Percentiles rank a stretch among this genome's conserved stretches.
These are phyloP conservation scores for Phialophora tarda DNA, from an alignment of 2,329 filamentous ascomycete genomes.

Conservation along the genomic window DNA sequence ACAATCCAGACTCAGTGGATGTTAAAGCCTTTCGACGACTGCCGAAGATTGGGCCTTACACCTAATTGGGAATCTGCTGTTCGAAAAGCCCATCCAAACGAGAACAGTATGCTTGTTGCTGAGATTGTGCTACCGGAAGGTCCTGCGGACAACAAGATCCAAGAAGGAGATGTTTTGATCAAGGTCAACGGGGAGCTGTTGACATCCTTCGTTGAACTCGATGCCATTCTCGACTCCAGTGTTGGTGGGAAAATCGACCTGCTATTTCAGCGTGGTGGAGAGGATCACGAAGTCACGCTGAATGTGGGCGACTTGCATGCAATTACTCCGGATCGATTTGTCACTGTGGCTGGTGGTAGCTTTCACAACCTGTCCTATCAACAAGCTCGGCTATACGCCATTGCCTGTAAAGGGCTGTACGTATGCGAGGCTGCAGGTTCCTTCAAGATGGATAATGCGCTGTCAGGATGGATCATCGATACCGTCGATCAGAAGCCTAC, in stretches of 20 bases:
- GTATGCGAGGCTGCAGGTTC: conserved; percentile 94
- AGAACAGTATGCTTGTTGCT: conserved; percentile 95
- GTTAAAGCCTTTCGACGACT: conserved; percentile 97
- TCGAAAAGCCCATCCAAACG: conserved; percentile 81
- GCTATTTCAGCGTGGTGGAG: conserved; percentile 83
- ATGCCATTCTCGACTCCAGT: conserved; percentile 87
- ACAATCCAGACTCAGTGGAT: conserved; percentile 99
- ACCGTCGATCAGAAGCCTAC: conserved; percentile 91
- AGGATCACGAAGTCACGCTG: conserved; percentile 84
- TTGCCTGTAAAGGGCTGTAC: conserved; percentile 89
- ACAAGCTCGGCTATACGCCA: conserved; percentile 92
- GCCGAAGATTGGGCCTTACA: conserved; percentile 82
- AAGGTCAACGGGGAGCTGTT: conserved; percentile 93
- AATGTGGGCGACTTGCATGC: conserved; percentile 86
- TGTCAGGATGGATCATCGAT: conserved; percentile 93
- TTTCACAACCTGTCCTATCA: conserved; percentile 98
- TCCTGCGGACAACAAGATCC: conserved; percentile 81
- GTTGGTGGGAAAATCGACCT: conserved; percentile 80
- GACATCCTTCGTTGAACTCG: conserved; percentile 88
- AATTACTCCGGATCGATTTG: conserved; percentile 95
- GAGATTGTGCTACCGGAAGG: conserved; percentile 93
- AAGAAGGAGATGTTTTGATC: conserved; percentile 91
- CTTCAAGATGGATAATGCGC: conserved; percentile 88
- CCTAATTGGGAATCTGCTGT: conserved; percentile 85
- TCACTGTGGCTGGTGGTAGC: conserved; percentile 88